Evolutionary conservation across 192 early-diverging fungal species (phyloP).

Genomic region (Physocladia obscura): DNA sequence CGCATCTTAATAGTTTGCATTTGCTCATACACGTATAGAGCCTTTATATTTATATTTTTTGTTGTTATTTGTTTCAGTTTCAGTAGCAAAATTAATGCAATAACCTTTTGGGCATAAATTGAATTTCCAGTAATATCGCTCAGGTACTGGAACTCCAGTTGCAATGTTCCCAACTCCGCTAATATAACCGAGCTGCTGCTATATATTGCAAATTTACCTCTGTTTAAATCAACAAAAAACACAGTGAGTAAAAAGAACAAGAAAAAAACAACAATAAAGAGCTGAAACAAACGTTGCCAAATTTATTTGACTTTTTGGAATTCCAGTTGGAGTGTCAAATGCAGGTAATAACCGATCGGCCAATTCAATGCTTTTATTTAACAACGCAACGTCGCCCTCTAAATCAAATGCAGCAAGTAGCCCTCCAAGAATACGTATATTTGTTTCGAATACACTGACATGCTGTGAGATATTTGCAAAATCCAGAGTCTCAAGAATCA

Average conservation of each 20-base stretch:
- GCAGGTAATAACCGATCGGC: conserved; percentile 79
- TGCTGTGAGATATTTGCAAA: conserved; percentile 27
- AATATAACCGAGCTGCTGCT: too few species aligned
- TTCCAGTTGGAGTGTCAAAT: conserved; percentile 77
- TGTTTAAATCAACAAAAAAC: not conserved
- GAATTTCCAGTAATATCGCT: conserved; percentile 75
- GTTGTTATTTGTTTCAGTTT: too few species aligned
- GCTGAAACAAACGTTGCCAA: conserved; percentile 40
- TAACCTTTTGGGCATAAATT: conserved; percentile 49
- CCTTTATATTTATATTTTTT: too few species aligned
- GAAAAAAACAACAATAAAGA: not conserved
- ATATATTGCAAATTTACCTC: not conserved
- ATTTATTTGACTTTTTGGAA: conserved; percentile 72
- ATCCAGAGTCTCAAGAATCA: conserved; percentile 59
- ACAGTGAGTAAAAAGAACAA: not conserved
- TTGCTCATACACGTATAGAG: conserved; percentile 11
- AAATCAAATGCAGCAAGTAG: conserved; percentile 85
- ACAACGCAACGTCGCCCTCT: conserved; percentile 65
- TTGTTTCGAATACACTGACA: conserved; percentile 80
- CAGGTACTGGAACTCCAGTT: conserved; percentile 80
- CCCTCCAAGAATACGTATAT: conserved; percentile 80
- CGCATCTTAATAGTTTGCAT: not conserved
- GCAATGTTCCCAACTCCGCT: conserved; percentile 63
- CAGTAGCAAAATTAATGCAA: too few species aligned
- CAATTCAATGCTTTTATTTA: conserved; percentile 76